Evolutionary conservation across 768 basidiomycete genomes (phyloP), one percentile per base, ranked within the genome.

Genomic region (Calvatia gigantea): DNA sequence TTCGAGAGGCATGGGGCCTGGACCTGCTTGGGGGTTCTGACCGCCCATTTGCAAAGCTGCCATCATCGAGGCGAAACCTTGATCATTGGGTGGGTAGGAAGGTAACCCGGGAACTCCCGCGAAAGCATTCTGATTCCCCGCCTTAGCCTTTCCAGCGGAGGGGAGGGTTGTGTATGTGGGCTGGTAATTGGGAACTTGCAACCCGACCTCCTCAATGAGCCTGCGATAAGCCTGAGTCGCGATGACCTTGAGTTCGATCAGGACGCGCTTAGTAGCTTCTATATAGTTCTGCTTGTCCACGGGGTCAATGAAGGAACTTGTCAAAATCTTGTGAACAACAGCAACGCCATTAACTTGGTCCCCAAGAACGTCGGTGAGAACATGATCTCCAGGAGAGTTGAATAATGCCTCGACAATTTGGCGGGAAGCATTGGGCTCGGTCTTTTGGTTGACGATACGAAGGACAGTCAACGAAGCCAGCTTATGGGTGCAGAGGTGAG

Each of bases 281-380:
- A 93, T 75, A 62, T 91, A 89, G 39, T 73, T 74, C 14, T 76
- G 74, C 66, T 88, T 91, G 63, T 87, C 83, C 4, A 71, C 64
- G 11, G 83, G 81, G 46, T 93, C 88, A 59, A 98, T 79, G 75
- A 88, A 92, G 8, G 89, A 80, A 67, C 89, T 94, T 9, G 89
- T 90, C 61, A 98, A 70, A 59, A 98, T 89, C 70, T 98, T 98
- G 71, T 91, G 89, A 23, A 96, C 86, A 31, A 94, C 89, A 4
- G 93, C 87, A 48, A 96, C 88, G 23, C 95, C 95, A 67, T 97
- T 95, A 57, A 98, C 93, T 73, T 98, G 95, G 70, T 99, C 96
- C 43, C 88, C 88, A 61, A 99, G 77, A 42, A 98, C 91, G 65
- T 98, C 96, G 11, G 90, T 94, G 37, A 98, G 76, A 39, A 94